phyloP scores from a whole-genome alignment of 371 early-diverging fungal genomes.

The Mucor irregularis region DNA sequence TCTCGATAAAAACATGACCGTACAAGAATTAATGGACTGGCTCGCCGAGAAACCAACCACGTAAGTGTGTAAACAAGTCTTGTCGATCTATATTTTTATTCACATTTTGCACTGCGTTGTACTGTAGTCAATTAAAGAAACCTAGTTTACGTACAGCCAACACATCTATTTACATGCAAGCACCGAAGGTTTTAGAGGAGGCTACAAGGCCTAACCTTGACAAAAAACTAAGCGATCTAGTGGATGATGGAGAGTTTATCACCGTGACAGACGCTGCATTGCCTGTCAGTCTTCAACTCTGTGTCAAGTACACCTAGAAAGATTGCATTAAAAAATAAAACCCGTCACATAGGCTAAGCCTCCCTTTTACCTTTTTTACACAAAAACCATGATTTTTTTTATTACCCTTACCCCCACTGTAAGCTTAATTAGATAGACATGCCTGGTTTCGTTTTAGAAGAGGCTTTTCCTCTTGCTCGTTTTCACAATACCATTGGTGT shows the following conservation, averaged over 20 bases:
- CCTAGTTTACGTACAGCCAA: conserved; percentile 69
- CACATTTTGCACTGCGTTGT: not conserved
- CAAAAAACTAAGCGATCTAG: conserved; percentile 61
- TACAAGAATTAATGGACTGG: conserved; percentile 75
- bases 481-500: conserved; percentile 49
- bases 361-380: not conserved
- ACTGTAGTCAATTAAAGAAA: conserved; percentile 70
- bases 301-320: conserved; percentile 33
- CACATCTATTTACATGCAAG: conserved; percentile 79
- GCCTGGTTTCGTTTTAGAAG: conserved; percentile 60
- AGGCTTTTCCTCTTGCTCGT: conserved; percentile 59
- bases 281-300: conserved; percentile 62
- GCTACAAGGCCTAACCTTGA: conserved; percentile 73
- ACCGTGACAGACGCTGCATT: conserved; percentile 77
- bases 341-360: conserved; percentile 2
- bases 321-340: conserved; percentile 13
- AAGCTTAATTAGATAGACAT: conserved; percentile 20
- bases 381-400: not conserved
- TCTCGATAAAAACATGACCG: conserved; percentile 46
- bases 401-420: not conserved
- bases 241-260: conserved; percentile 65
- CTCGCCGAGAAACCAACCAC: conserved; percentile 71
- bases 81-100: too few relatives aligned
- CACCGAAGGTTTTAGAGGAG: conserved; percentile 69
- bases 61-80: too few relatives aligned